A percentile compares a stretch with the other conserved stretches of the same genome.
phyloP scores from a whole-genome alignment of 2,329 filamentous ascomycete species.

The Colletotrichum aenigma region DNA sequence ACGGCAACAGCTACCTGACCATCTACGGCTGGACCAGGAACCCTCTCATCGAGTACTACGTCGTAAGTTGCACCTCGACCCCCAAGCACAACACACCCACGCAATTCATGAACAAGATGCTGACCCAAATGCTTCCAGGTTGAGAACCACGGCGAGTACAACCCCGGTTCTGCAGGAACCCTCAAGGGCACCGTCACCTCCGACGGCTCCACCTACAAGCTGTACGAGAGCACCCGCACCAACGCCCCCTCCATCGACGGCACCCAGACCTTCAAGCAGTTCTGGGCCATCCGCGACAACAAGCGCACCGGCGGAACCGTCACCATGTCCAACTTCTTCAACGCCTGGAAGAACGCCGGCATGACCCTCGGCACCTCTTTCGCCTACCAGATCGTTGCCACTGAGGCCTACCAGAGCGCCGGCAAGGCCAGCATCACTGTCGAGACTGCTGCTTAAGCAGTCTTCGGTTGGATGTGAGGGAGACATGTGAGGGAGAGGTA shows the following conservation, averaged over 20 bases:
- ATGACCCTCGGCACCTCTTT: constrained; percentile 48
- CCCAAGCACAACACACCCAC: not conserved
- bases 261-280: constrained; percentile 56
- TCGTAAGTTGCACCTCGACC: constrained; percentile 20
- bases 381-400: constrained; percentile 60
- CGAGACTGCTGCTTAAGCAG: constrained; percentile 18
- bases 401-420: constrained; percentile 56
- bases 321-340: constrained; percentile 53
- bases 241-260: constrained; percentile 54
- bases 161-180: constrained; percentile 35
- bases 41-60: constrained; percentile 35
- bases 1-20: constrained; percentile 38
- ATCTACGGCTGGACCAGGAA: constrained; percentile 42
- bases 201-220: constrained; percentile 41
- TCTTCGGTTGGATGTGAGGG: not conserved
- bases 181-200: constrained; percentile 36
- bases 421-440: constrained; percentile 53
- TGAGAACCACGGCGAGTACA: constrained; percentile 40
- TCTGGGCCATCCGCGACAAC: constrained; percentile 53
- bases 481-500: not conserved
- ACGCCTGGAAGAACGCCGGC: constrained; percentile 54
- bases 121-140: constrained; percentile 15
- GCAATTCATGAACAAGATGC: not conserved
- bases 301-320: constrained; percentile 57
- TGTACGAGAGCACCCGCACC: constrained; percentile 37